Evolutionary conservation across 2,329 filamentous ascomycete species (phyloP), one percentile per base, ranked within the genome.

Genomic region (Elsinoe perseae): DNA sequence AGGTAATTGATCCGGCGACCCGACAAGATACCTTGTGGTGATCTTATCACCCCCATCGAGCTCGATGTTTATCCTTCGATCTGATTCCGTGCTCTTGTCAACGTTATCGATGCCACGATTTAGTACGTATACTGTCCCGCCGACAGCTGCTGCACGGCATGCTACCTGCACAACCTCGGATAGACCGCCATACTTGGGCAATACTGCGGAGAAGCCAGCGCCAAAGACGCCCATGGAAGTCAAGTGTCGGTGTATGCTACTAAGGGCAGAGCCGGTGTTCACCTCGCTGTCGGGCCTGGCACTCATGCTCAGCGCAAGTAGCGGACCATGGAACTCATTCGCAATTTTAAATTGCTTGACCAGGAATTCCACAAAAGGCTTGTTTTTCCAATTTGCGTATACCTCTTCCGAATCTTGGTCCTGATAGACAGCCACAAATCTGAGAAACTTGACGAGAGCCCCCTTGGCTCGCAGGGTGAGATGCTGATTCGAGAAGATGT

Each of bases 171-270:
- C 83, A 58, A 97, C 83, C 71, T 98, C 92, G 28, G 89, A 86
- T 46, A 87, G 77, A 25, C 92, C 90, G 46, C 92, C 92, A 85
- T 90, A 98, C 76, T 95, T 96, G 20, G 91, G 86, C 62, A 95
- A 82, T 10, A 98, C 83, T 46, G 89, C 88, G 53, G 88, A 88
- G 68, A 97, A 97, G 8, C 92, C 90, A 48, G 87, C 81, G 0
- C 92, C 92, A 64, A 96, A 92, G 3, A 88, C 75, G 6, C 92
- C 91, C 71, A 95, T 91, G 0, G 92, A 96, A 12, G 81, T 80
- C 52, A 97, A 74, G 70, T 98, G 91, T 43, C 85, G 82, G 62
- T 86, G 80, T 57, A 97, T 87, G 23, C 82, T 79, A 1, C 81
- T 79, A 21, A 97, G 72, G 0, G 89, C 89, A 64, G 82, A 83